Conservation (phyloP, 257 asterid species). For the Nicotiana attenuata region DNA sequence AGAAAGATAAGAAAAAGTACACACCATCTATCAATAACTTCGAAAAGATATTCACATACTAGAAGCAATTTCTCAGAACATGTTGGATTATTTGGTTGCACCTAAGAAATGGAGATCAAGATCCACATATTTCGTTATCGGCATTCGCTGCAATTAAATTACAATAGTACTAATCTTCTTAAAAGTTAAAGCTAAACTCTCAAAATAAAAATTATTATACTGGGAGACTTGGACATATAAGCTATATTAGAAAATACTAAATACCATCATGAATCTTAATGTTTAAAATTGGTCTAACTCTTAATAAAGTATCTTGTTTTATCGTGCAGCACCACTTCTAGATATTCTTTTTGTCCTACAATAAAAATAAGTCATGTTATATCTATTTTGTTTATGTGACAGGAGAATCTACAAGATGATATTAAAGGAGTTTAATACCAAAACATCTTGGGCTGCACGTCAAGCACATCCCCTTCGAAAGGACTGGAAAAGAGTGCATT, state of each 20-base stretch:
- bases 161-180: neutral
- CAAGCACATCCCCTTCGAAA: neutral
- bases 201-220: neutral
- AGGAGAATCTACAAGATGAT: neutral
- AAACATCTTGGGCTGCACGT: neutral
- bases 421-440: neutral
- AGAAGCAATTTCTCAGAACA: neutral
- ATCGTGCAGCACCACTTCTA: neutral
- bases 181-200: neutral
- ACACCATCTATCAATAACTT: neutral
- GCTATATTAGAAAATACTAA: neutral
- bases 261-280: neutral
- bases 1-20: neutral
- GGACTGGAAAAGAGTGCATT: neutral
- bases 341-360: neutral
- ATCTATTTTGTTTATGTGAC: neutral
- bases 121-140: neutral
- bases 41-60: neutral
- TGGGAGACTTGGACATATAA: neutral
- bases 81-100: neutral
- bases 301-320: neutral
- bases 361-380: neutral
- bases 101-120: neutral
- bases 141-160: neutral
- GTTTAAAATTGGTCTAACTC: neutral